A percentile compares a stretch with the other conserved stretches of the same genome.
phyloP scores from a whole-genome alignment of 2,329 filamentous ascomycete species.

The Phoma sp. region DNA sequence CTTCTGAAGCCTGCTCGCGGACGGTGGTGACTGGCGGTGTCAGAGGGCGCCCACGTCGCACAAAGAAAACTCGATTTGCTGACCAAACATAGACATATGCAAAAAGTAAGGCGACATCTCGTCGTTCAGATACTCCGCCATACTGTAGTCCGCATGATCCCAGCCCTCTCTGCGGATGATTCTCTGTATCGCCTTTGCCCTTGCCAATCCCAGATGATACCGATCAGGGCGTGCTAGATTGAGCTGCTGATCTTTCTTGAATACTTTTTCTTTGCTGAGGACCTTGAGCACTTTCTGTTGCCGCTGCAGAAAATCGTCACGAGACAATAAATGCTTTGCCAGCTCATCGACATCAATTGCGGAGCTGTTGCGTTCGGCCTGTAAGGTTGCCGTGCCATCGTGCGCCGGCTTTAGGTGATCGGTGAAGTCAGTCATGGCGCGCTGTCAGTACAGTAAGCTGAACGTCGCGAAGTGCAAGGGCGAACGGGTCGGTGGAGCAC shows the following conservation, averaged over 20 bases:
- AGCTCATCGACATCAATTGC: constrained; percentile 53
- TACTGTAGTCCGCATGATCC: constrained; percentile 57
- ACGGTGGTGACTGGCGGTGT: constrained; percentile 51
- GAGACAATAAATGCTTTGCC: constrained; percentile 53
- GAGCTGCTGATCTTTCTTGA: constrained; percentile 57
- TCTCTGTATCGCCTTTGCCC: constrained; percentile 58
- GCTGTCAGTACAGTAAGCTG: constrained; percentile 13
- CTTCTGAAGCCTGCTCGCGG: constrained; percentile 56
- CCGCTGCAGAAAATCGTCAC: constrained; percentile 56
- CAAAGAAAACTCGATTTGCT: constrained; percentile 21
- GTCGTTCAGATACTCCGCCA: constrained; percentile 60
- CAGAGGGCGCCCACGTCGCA: constrained; percentile 26
- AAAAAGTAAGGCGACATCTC: constrained; percentile 61
- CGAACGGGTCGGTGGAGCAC: constrained; percentile 6
- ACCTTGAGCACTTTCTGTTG: constrained; percentile 55
- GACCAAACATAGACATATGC: constrained; percentile 59
- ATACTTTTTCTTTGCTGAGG: constrained; percentile 55
- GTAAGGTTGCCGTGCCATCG: constrained; percentile 55
- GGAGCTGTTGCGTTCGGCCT: constrained; percentile 54
- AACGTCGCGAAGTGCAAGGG: constrained; percentile 7
- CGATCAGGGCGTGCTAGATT: constrained; percentile 59
- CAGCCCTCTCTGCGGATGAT: constrained; percentile 54
- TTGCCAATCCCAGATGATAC: constrained; percentile 59
- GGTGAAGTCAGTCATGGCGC: constrained; percentile 57
- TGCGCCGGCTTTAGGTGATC: constrained; percentile 55